These are phyloP conservation scores for Lophiostoma macrostomum DNA, from an alignment of 495 filamentous ascomycete species.

Conservation along the genomic window DNA sequence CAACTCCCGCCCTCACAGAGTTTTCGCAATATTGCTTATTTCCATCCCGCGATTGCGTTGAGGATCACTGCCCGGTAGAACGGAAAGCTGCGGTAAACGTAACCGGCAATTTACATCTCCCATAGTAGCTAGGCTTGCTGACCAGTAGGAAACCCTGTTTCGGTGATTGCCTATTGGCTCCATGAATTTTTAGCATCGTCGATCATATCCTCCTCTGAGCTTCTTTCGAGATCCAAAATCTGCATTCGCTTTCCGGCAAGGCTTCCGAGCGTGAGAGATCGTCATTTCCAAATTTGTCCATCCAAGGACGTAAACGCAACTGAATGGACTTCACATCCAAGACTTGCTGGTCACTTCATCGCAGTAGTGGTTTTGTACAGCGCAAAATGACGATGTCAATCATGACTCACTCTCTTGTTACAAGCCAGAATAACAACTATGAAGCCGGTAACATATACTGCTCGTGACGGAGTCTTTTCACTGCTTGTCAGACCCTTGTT, in stretches of 20 bases:
- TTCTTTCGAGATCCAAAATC: too few relatives aligned
- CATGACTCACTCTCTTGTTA: too few relatives aligned
- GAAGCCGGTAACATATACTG: not conserved
- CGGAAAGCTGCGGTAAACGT: not conserved
- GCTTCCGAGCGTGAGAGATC: too few relatives aligned
- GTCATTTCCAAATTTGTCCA: too few relatives aligned
- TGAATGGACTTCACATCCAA: too few relatives aligned
- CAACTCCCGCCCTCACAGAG: not conserved
- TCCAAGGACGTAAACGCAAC: too few relatives aligned
- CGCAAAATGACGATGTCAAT: too few relatives aligned
- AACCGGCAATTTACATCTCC: slow-evolving; percentile 13
- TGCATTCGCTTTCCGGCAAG: too few relatives aligned
- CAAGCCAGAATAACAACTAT: not conserved
- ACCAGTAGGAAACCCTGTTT: not conserved
- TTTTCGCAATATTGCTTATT: not conserved
- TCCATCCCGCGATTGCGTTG: slow-evolving; percentile 7
- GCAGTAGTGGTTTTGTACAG: too few relatives aligned
- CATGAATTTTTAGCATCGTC: not conserved
- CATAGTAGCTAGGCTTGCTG: slow-evolving; percentile 7
- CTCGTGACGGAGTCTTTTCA: not conserved
- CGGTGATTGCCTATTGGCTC: not conserved
- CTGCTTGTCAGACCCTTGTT: not conserved
- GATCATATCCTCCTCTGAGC: too few relatives aligned
- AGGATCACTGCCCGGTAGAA: slow-evolving; percentile 3
- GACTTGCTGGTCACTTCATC: too few relatives aligned